phyloP scores from a whole-genome alignment of 257 asterid genomes.

The Penstemon barbatus region DNA sequence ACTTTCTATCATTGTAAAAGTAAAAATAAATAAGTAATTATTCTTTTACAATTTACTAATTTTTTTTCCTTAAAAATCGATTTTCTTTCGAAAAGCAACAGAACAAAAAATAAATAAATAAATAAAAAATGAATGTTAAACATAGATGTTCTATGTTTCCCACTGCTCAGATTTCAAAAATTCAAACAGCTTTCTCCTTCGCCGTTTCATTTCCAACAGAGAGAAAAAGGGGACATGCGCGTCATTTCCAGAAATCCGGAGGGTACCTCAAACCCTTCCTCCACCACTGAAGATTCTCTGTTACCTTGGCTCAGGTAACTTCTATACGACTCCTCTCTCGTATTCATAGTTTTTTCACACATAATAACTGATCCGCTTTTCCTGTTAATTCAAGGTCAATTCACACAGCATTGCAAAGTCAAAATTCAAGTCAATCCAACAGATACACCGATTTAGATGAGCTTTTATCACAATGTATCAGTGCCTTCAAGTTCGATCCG shows the following conservation, averaged over 20 bases:
- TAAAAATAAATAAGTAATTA: no score
- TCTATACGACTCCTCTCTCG: not conserved
- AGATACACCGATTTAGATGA: conserved; percentile 40
- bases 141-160: not conserved
- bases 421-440: conserved; percentile 28
- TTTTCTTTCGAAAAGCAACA: no score
- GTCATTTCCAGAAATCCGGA: conserved; percentile 38
- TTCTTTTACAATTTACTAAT: no score
- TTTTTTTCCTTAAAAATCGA: no score
- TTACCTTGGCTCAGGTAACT: conserved; percentile 62
- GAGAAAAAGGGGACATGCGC: conserved; percentile 41
- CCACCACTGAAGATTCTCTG: conserved; percentile 56
- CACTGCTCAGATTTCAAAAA: conserved; percentile 41
- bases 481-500: conserved; percentile 59
- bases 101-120: not conserved
- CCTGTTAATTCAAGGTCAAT: conserved; percentile 46
- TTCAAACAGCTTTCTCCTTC: not conserved
- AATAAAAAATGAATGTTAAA: not conserved
- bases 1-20: no score
- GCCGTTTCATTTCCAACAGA: conserved; percentile 23
- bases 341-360: not conserved
- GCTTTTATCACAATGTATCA: conserved; percentile 51
- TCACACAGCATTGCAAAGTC: conserved; percentile 37
- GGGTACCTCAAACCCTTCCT: conserved; percentile 28
- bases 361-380: conserved; percentile 16